Evolutionary conservation across 2,329 filamentous ascomycete species (phyloP), one percentile per base, ranked within the genome.

Genomic region (Fusarium azukiicola): DNA sequence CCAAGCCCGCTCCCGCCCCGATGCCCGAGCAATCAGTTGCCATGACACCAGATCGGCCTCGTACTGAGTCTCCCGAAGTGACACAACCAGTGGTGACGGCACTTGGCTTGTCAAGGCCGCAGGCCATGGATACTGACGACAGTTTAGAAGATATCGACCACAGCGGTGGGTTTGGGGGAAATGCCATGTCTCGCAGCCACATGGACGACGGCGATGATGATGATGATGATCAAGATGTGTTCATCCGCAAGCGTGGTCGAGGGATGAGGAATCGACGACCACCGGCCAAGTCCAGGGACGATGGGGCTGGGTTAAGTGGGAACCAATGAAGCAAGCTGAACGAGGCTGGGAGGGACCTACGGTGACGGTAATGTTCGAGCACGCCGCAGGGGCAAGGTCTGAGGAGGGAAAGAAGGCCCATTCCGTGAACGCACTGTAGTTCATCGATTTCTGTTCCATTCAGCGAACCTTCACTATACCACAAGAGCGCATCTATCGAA

Each of bases 221-320:
- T 46, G 81, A 85, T 16, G 84, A 85, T 9, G 83, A 86, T 44
- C 80, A 85, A 67, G 85, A 87, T 49, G 82, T 85, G 44, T 73
- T 86, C 27, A 74, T 86, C 16, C 80, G 82, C 67, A 82, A 32
- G 27, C 27, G 27, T 4, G 27, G 6, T 32, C 27, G 27, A 6
- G 27, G 27, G 27, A 32, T 32, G 27, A 32, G 27, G 27, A 32
- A 32, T 32, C 27, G 27, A 32, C 27, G 27, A 32, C 27, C 27
- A 32, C 27, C 27, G 27, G 27, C 6, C 27, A 32, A 32, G 27
- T 32, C 27, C 27, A 32, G 27, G 27, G 27, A 4, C 4, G 27
- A 32, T 32, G 4, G 27, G 27, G 27, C 3, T 32, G 5, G 27
- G 27, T 32, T 32, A 32, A 32, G 27, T 32, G 27, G 27, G 27